Base-by-base conservation (phyloP, 1,284 basidiomycete genomes). In the Microbotryum intermedium region DNA sequence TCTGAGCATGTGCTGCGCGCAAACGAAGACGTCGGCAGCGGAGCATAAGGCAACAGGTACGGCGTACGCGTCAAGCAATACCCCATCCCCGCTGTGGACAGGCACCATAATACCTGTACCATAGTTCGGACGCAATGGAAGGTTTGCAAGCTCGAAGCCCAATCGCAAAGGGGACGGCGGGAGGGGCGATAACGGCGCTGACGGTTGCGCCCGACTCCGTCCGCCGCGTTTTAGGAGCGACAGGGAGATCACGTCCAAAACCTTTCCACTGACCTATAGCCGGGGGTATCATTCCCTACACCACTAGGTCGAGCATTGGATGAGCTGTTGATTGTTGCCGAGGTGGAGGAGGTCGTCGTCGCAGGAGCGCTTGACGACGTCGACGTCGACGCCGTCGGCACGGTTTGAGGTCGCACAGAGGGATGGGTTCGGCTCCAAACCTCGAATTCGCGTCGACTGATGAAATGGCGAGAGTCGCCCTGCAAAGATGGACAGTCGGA, bases 341-440 rank as follows among this genome's bases (percentile, higher is more conserved):
- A 20, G 3, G 4, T 3, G 18, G 26, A 20, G 23, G 45, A 39
- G 52, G 45, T 28, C 59, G 53, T 60, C 23, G 48, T 62, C 57
- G 28, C 55, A 42, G 11, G 52, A 28, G 3, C 46, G 46, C 50
- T 61, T 59, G 57, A 59, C 59, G 9, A 34, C 11, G 9, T 16
- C 28, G 4, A 26, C 16, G 42, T 57, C 57, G 39, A n/a, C 45
- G 3, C 49, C 45, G 50, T n/a, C 0, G 50, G 44, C 4, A 58
- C 54, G 26, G 63, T 57, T 6, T 60, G 54, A 45, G 62, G 51
- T 16, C 44, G 54, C 11, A 61, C 63, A 13, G 21, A 23, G 11
- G 63, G 63, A 39, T 65, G 54, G 6, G 25, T 30, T 1, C 21
- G 28, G 20, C 45, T 16, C 60, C 60, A 65, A 5, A 44, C 25